Conservation (phyloP, 2,329 filamentous ascomycete species). For the Herpotrichia juniperi region DNA sequence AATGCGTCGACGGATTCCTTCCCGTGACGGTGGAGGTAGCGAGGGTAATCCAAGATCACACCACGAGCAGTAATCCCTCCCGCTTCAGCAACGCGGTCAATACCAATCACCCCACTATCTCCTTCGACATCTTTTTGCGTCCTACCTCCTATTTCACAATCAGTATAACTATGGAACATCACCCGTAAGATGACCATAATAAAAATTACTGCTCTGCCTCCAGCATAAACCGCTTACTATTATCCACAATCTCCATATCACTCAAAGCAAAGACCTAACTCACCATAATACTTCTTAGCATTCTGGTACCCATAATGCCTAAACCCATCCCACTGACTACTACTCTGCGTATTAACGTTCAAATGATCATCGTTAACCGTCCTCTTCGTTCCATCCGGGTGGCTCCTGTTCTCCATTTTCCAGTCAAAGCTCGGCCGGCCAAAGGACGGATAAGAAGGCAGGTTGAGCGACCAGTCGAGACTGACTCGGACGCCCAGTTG, state of each 20-base stretch:
- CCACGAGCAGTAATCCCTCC: slow-evolving; percentile 39
- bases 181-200: no score
- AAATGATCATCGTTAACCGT: slow-evolving; percentile 46
- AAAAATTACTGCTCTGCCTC: no score
- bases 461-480: slow-evolving; percentile 50
- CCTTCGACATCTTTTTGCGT: slow-evolving; percentile 47
- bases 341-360: slow-evolving; percentile 47
- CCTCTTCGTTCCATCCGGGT: slow-evolving; percentile 35
- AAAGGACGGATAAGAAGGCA: slow-evolving; percentile 47
- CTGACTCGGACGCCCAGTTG: slow-evolving; percentile 46
- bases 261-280: no score
- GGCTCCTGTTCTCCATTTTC: slow-evolving; percentile 31
- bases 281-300: slow-evolving; percentile 51
- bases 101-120: slow-evolving; percentile 45
- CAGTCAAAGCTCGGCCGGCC: slow-evolving; percentile 37
- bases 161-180: no score
- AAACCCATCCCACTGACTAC: slow-evolving; percentile 49
- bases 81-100: slow-evolving; percentile 41
- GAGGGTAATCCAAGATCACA: slow-evolving; percentile 41
- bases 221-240: background rate
- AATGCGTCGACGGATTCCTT: slow-evolving; percentile 26
- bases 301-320: slow-evolving; percentile 51
- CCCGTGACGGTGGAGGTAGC: slow-evolving; percentile 29
- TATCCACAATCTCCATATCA: background rate
- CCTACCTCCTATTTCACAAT: no score